Base-by-base conservation (phyloP, 2,329 filamentous ascomycete genomes). In the Colletotrichum nymphaeae region DNA sequence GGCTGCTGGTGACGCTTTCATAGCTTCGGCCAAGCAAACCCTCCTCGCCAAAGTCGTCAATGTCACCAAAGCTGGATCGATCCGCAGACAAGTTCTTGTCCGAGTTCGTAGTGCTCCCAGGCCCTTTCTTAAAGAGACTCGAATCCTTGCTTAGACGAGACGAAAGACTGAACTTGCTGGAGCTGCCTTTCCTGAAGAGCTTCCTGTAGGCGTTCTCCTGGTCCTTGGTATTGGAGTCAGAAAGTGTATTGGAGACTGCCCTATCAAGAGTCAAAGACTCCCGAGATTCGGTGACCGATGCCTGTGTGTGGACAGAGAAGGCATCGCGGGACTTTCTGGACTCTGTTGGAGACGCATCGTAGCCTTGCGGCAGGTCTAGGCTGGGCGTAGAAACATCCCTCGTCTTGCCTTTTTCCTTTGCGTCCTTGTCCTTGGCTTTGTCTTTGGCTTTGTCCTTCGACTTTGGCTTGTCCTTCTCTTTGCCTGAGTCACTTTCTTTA, bases 111-210 rank as follows among this genome's bases (percentile, higher is more conserved):
- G 87, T 85, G 78, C 89, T 91, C 60, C 89, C 86, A 6, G 88
- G 84, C 3, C 88, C 88, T 77, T 91, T 92, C 84, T 92, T 90
- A 76, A 90, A 90, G 30, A 89, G 81, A 11, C 83, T 80, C 32
- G 86, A 86, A 59, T 89, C 87, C 77, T 90, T 92, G 64, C 86
- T 85, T 24, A 88, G 78, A 71, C 89, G 81, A 62, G 89, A 90
- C 14, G 90, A 87, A 72, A 92, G 83, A 79, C 89, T 90, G 79
- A 92, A 92, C 82, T 92, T 92, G 80, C 89, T 87, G 7, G 90
- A 90, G 79, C 89, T 92, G 63, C 90, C 89, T 82, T 93, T 93
- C 37, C 91, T 88, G 69, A 93, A 88, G 62, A 93, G 84, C 79
- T 91, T 89, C 78, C 87, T 84, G 76, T 92, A 83, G 67, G 89